Conservation (phyloP, 2,329 filamentous ascomycete genomes). For the Clonostachys chloroleuca region DNA sequence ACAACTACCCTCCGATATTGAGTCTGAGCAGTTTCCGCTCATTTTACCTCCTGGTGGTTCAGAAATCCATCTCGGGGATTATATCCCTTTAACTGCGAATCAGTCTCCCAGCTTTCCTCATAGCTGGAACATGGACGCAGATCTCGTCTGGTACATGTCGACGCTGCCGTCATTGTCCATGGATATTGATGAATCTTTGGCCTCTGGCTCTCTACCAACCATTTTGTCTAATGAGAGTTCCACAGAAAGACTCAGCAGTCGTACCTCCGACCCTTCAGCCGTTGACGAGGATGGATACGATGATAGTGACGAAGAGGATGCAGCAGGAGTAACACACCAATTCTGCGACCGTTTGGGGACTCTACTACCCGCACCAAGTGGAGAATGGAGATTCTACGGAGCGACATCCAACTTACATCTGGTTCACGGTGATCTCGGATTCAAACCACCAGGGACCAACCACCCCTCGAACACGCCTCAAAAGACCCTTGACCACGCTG, state of each 20-base stretch:
- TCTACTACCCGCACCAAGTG: slow-evolving; percentile 7
- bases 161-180: not conserved
- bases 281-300: not conserved
- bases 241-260: too few species aligned
- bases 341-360: slow-evolving; percentile 8
- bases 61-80: too few species aligned
- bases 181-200: too few species aligned
- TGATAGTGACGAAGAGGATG: not conserved
- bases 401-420: slow-evolving; percentile 9
- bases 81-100: too few species aligned
- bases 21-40: too few species aligned
- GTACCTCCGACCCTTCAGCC: too few species aligned
- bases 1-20: too few species aligned
- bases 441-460: too few species aligned
- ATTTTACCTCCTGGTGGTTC: too few species aligned
- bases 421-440: slow-evolving; percentile 1
- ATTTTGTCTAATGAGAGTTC: too few species aligned
- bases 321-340: slow-evolving; percentile 4
- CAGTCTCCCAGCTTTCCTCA: too few species aligned
- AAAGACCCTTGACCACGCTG: not conserved
- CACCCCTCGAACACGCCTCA: not conserved
- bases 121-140: not conserved
- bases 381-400: slow-evolving; percentile 10
- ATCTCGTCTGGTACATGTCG: not conserved
- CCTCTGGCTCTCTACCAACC: too few species aligned